These are phyloP conservation scores for Cladophialophora psammophila DNA, from an alignment of 2,329 filamentous ascomycete species.

Conservation along the genomic window DNA sequence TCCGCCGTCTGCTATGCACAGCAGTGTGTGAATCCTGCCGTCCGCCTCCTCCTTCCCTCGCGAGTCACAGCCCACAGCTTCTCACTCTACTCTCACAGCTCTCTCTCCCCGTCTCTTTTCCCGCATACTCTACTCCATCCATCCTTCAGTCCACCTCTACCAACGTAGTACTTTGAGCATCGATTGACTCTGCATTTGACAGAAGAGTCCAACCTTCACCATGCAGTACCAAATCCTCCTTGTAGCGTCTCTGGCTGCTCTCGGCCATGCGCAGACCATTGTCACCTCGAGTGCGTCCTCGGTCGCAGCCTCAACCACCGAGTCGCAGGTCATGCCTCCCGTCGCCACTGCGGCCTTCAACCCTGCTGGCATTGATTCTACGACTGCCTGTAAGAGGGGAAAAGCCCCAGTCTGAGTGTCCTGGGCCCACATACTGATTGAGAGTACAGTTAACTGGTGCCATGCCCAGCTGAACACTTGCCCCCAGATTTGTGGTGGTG, in stretches of 20 bases:
- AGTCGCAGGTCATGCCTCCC: conserved; percentile 40
- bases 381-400: conserved; percentile 37
- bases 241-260: conserved; percentile 33
- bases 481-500: conserved; percentile 64
- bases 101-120: conserved; percentile 19
- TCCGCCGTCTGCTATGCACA: background rate
- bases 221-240: conserved; percentile 39
- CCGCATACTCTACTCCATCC: conserved; percentile 21
- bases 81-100: conserved; percentile 21
- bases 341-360: conserved; percentile 38
- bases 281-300: conserved; percentile 39
- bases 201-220: conserved; percentile 29
- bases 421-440: conserved; percentile 12
- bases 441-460: conserved; percentile 62
- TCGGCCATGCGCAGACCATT: conserved; percentile 36
- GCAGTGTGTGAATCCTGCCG: conserved; percentile 22
- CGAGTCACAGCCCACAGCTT: conserved; percentile 11
- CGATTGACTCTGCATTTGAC: conserved; percentile 34
- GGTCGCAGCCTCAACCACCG: conserved; percentile 38
- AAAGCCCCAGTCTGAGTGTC: background rate
- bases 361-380: conserved; percentile 28
- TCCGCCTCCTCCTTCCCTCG: conserved; percentile 1
- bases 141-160: conserved; percentile 13
- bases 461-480: conserved; percentile 65
- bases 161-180: conserved; percentile 30